Conservation (phyloP, 768 basidiomycete genomes). For the Agaricus sinodeliciosus region DNA sequence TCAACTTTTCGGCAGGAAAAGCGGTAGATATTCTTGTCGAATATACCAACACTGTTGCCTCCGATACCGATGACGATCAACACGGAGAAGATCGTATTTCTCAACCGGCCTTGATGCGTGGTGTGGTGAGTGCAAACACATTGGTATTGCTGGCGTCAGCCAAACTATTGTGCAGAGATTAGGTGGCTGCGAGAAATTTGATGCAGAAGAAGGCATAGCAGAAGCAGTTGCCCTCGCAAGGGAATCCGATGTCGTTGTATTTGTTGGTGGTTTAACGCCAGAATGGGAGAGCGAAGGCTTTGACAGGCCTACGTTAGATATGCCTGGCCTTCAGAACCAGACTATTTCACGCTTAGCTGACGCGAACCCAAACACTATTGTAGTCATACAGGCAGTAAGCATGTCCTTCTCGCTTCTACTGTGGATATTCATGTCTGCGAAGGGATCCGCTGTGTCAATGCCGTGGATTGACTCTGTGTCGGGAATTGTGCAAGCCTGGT, state of each 20-base stretch:
- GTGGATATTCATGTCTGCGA: slow-evolving; percentile 1
- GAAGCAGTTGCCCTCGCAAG: slow-evolving; percentile 51
- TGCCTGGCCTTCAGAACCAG: slow-evolving; percentile 58
- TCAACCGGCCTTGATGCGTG: slow-evolving; percentile 64
- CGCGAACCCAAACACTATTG: slow-evolving; percentile 52
- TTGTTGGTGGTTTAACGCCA: slow-evolving; percentile 54
- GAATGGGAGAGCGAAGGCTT: slow-evolving; percentile 79
- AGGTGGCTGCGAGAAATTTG: slow-evolving; percentile 59
- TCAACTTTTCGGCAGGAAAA: slow-evolving; percentile 39
- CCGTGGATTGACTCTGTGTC: slow-evolving; percentile 58
- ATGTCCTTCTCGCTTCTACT: background rate
- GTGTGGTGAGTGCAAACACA: slow-evolving; percentile 39
- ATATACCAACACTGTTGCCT: slow-evolving; percentile 56
- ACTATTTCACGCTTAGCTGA: slow-evolving; percentile 43
- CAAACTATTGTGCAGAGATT: slow-evolving; percentile 37
- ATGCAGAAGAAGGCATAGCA: slow-evolving; percentile 47
- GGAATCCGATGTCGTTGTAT: slow-evolving; percentile 47
- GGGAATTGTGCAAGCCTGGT: slow-evolving; percentile 59
- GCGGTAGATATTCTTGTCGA: slow-evolving; percentile 50
- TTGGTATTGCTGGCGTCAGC: background rate
- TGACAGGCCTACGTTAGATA: slow-evolving; percentile 52
- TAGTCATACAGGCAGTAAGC: slow-evolving; percentile 55
- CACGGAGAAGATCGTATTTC: slow-evolving; percentile 37
- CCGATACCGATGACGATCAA: slow-evolving; percentile 32
- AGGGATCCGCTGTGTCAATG: slow-evolving; percentile 71